These are phyloP conservation scores for Lachancea quebecensis DNA, from an alignment of 805 yeast genomes.

Conservation along the genomic window DNA sequence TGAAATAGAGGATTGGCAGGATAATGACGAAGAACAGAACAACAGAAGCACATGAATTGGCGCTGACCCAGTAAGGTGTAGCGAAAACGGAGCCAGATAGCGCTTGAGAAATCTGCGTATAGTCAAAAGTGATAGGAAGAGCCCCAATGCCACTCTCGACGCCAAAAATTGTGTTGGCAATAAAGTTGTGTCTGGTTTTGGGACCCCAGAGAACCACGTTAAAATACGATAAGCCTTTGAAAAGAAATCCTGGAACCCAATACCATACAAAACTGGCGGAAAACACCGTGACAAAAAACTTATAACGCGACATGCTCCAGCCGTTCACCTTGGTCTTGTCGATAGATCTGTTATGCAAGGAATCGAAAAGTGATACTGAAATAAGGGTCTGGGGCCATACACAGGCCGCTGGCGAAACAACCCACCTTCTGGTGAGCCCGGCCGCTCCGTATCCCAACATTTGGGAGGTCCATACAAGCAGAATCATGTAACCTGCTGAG, in stretches of 20 bases:
- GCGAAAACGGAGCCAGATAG: constrained; percentile 52
- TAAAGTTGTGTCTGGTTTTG: constrained; percentile 40
- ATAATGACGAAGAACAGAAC: constrained; percentile 44
- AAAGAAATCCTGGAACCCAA: constrained; percentile 63
- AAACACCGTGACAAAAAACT: constrained; percentile 41
- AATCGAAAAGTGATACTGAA: constrained; percentile 48
- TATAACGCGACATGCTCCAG: constrained; percentile 49
- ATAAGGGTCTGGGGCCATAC: constrained; percentile 62
- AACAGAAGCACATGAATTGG: constrained; percentile 39
- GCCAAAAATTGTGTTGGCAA: constrained; percentile 59
- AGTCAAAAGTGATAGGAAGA: constrained; percentile 50
- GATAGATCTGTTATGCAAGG: constrained; percentile 37
- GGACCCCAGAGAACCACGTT: constrained; percentile 36
- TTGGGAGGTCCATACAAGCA: constrained; percentile 51
- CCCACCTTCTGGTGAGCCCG: constrained; percentile 50
- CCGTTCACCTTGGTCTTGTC: constrained; percentile 44
- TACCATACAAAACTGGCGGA: constrained; percentile 46
- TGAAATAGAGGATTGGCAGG: constrained; percentile 44
- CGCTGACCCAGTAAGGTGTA: constrained; percentile 40
- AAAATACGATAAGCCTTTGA: constrained; percentile 54
- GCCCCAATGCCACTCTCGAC: constrained; percentile 48
- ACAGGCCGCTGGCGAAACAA: constrained; percentile 54
- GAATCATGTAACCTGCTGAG: constrained; percentile 43
- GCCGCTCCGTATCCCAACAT: constrained; percentile 61
- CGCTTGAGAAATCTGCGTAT: constrained; percentile 47